phyloP scores from a whole-genome alignment of 176 grass and related monocot genomes.

The Areca catechu region DNA sequence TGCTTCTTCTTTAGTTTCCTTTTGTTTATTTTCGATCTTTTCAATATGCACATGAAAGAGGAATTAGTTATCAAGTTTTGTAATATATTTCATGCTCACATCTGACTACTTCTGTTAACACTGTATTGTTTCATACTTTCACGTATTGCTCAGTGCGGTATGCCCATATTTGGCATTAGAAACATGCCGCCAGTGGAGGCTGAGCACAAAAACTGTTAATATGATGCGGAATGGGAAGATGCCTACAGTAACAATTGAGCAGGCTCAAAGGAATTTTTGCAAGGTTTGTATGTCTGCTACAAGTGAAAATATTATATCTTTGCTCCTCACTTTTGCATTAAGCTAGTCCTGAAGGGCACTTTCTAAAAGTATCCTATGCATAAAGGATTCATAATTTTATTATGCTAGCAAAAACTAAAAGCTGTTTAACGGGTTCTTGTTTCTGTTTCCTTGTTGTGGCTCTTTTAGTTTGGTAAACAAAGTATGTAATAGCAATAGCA shows the following conservation, averaged over 20 bases:
- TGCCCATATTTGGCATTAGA: conserved; percentile 99
- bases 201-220: conserved; percentile 96
- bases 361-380: too few relatives aligned
- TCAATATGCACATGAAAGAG: too few relatives aligned
- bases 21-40: too few relatives aligned
- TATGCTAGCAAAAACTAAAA: too few relatives aligned
- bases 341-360: neutral
- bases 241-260: conserved; percentile 97
- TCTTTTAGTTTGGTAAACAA: too few relatives aligned
- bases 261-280: conserved; percentile 97
- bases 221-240: conserved; percentile 98
- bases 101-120: neutral
- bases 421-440: too few relatives aligned
- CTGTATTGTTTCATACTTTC: conserved; percentile 6
- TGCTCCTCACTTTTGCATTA: neutral
- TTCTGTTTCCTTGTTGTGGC: too few relatives aligned
- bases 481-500: too few relatives aligned
- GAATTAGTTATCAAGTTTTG: too few relatives aligned
- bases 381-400: too few relatives aligned
- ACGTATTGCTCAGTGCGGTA: conserved; percentile 41
- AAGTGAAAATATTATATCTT: conserved; percentile 19
- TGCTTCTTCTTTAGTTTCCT: too few relatives aligned
- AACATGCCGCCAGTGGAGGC: conserved; percentile 92
- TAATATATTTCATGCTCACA: too few relatives aligned
- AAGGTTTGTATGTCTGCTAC: conserved; percentile 46